Conservation (phyloP, 371 early-diverging fungal species). For the Saksenaea vasiformis region DNA sequence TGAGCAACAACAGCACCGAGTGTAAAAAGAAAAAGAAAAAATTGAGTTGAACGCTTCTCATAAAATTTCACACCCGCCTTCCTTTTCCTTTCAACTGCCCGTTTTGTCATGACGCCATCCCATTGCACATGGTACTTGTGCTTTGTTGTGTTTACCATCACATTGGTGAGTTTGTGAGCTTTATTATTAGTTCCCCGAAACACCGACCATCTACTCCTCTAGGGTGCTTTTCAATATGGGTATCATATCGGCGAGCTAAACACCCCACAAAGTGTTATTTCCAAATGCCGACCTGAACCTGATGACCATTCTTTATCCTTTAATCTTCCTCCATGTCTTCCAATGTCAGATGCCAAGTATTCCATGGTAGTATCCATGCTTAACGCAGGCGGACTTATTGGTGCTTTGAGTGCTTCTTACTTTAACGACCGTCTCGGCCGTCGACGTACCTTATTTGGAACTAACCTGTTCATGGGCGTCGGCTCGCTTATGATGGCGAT, state of each 20-base stretch:
- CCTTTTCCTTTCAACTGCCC: constrained; percentile 11
- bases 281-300: constrained; percentile 49
- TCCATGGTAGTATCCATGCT: constrained; percentile 73
- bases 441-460: constrained; percentile 66
- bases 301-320: constrained; percentile 12
- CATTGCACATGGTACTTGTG: constrained; percentile 31
- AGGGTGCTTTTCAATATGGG: constrained; percentile 78
- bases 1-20: not conserved
- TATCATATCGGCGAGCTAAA: constrained; percentile 85
- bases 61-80: not conserved
- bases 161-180: constrained; percentile 29
- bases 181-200: not conserved
- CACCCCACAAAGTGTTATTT: constrained; percentile 72
- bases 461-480: constrained; percentile 58
- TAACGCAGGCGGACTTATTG: constrained; percentile 80
- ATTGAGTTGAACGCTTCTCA: not conserved
- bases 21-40: not conserved
- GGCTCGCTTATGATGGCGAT: constrained; percentile 72
- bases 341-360: constrained; percentile 77
- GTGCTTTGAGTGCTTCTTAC: constrained; percentile 75
- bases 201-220: not conserved
- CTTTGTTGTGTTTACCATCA: constrained; percentile 43
- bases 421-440: constrained; percentile 79
- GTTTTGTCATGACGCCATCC: not conserved
- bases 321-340: constrained; percentile 72